These are phyloP conservation scores for Tremellales sp. DNA, from an alignment of 1,284 basidiomycete genomes.

Conservation along the genomic window DNA sequence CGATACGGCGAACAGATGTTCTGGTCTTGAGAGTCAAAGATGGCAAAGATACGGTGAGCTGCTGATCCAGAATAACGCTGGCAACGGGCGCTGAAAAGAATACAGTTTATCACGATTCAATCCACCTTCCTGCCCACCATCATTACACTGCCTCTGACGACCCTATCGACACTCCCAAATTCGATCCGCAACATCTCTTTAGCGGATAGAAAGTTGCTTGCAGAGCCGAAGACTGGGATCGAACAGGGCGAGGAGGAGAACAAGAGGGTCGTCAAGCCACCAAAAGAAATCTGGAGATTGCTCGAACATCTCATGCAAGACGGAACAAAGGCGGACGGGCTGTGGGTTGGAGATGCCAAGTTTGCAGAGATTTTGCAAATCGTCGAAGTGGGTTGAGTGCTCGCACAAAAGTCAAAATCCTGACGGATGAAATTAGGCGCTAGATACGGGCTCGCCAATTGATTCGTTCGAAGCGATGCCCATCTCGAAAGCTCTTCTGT, in stretches of 20 bases:
- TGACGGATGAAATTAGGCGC: slow-evolving; percentile 6
- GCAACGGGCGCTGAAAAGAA: not conserved
- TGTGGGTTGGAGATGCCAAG: slow-evolving; percentile 19
- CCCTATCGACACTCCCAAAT: slow-evolving; percentile 21
- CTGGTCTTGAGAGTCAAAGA: slow-evolving; percentile 36
- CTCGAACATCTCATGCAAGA: slow-evolving; percentile 39
- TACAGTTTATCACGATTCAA: slow-evolving; percentile 39
- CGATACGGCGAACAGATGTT: slow-evolving; percentile 25
- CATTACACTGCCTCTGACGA: slow-evolving; percentile 28
- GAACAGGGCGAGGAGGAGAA: not conserved
- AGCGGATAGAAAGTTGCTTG: slow-evolving; percentile 25
- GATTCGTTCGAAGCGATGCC: not conserved
- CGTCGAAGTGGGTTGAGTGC: slow-evolving; percentile 26
- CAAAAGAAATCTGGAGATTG: slow-evolving; percentile 35
- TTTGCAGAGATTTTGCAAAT: slow-evolving; percentile 12
- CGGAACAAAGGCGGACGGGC: slow-evolving; percentile 11
- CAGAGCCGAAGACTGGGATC: slow-evolving; percentile 2
- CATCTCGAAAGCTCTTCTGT: slow-evolving; percentile 22
- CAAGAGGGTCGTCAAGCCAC: slow-evolving; percentile 20
- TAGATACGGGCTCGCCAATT: slow-evolving; percentile 11
- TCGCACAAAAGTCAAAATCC: not conserved
- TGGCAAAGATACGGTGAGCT: slow-evolving; percentile 37
- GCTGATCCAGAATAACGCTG: not conserved
- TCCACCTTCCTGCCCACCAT: slow-evolving; percentile 31
- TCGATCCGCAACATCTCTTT: slow-evolving; percentile 22